These are phyloP conservation scores for Teunomyces stri DNA, from an alignment of 805 yeast genomes.

Conservation along the genomic window DNA sequence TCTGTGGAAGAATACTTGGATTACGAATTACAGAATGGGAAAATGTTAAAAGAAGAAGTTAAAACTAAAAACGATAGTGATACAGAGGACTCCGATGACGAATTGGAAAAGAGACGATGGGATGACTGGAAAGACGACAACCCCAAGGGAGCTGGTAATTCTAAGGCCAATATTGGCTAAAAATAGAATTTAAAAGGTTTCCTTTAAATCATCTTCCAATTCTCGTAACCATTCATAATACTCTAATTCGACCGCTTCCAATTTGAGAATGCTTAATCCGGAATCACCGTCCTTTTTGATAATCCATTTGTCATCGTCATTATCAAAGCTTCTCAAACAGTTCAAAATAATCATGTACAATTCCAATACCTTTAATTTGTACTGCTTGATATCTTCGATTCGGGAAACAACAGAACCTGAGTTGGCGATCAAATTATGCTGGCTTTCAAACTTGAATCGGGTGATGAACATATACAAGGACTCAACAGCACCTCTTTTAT, in stretches of 20 bases:
- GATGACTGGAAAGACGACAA: conserved; percentile 88
- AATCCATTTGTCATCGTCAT: conserved; percentile 39
- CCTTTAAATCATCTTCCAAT: conserved; percentile 24
- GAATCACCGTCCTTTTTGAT: conserved; percentile 17
- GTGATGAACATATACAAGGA: conserved; percentile 37
- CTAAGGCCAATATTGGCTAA: conserved; percentile 46
- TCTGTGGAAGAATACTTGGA: conserved; percentile 89
- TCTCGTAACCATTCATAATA: conserved; percentile 36
- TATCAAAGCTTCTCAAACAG: conserved; percentile 31
- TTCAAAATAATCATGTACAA: conserved; percentile 41
- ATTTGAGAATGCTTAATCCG: conserved; percentile 18
- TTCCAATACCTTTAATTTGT: conserved; percentile 39
- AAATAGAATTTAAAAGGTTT: conserved; percentile 1
- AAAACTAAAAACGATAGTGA: conserved; percentile 40
- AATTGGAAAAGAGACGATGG: conserved; percentile 82
- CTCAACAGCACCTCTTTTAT: conserved; percentile 45
- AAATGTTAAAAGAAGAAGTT: conserved; percentile 56
- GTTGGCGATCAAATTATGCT: conserved; percentile 12
- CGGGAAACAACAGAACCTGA: conserved; percentile 5
- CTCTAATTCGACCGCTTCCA: conserved; percentile 31
- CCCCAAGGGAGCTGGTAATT: conserved; percentile 89
- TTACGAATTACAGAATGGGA: conserved; percentile 81
- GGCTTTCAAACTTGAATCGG: conserved; percentile 28
- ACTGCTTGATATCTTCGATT: conserved; percentile 27
- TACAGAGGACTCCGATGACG: conserved; percentile 53